Evolutionary conservation across 441 rosid genomes (phyloP), one percentile per base, ranked within the genome.

Genomic region (Theobroma grandiflorum): DNA sequence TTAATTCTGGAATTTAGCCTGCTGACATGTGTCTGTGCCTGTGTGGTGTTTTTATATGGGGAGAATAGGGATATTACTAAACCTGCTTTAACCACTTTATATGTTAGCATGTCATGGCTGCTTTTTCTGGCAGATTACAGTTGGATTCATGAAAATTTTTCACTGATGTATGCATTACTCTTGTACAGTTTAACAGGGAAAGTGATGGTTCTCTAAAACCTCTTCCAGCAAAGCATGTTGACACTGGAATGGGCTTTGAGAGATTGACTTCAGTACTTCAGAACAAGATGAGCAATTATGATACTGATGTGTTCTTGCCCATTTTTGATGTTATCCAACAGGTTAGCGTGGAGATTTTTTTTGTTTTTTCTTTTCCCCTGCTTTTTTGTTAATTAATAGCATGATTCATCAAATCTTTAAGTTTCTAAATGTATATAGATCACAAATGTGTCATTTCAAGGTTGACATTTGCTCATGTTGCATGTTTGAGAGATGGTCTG

Each of bases 201-300:
- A 90, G 82, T 59, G 97, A 95, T 84, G 94, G 98, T 37, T 88
- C 96, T 37, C 87, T 97, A 78, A 97, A 92, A 84, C 86, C 92
- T 85, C 88, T 97, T 70, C 99, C 98, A 26, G 95, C 98, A 71
- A 94, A 91, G 91, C 99, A 97, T 88, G 99, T 97, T 80, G 99
- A 97, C 84, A 97, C 99, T 63, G 99, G 99, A 80, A 0, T 97
- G 99, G 99, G 99, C 16, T 95, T 97, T 73, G 99, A 97, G 88
- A 93, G 99, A 83, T 81, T 97, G 86, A 91, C 98, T 81, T 94
- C 98, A 61, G 84, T 94, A 75, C 96, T 97, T 72, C 99, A 95
- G 82, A 90, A 91, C 86, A 94, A 90, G 89, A 95, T 95, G 99
- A 97, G 99, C 97, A 97, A 95, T 84, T 97, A 95, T 75, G 99